Conservation (phyloP, 1,139 yeast species). For the Yamadazyma oceani region DNA sequence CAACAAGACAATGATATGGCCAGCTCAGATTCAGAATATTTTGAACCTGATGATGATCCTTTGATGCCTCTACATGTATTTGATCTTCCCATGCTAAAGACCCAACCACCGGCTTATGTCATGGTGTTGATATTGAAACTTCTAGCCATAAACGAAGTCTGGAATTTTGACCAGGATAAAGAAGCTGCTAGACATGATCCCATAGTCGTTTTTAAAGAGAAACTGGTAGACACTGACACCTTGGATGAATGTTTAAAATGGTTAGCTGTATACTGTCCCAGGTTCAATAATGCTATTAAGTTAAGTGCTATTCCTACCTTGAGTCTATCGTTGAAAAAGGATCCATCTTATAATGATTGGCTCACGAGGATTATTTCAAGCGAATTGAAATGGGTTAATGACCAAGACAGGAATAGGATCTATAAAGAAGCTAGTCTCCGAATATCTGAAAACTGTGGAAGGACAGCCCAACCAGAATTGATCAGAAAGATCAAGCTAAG, state of each 20-base stretch:
- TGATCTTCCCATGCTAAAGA: constrained; percentile 61
- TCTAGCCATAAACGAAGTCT: constrained; percentile 51
- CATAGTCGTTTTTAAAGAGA: constrained; percentile 16
- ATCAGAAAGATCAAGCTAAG: constrained; percentile 47
- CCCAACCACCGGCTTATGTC: constrained; percentile 50
- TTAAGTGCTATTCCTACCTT: constrained; percentile 29
- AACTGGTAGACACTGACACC: constrained; percentile 20
- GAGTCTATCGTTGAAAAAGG: constrained; percentile 23
- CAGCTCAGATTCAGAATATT: too few species aligned
- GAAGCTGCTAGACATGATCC: constrained; percentile 9
- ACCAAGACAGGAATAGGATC: constrained; percentile 40
- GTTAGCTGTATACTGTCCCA: constrained; percentile 37
- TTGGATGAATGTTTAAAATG: constrained; percentile 36
- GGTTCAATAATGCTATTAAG: constrained; percentile 25
- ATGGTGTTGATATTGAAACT: constrained; percentile 47
- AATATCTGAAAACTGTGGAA: constrained; percentile 81
- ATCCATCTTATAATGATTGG: constrained; percentile 49
- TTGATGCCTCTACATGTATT: constrained; percentile 51
- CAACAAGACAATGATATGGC: constrained; percentile 1
- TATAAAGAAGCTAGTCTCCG: constrained; percentile 59
- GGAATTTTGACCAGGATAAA: constrained; percentile 48
- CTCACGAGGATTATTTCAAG: constrained; percentile 64
- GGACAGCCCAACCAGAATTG: constrained; percentile 80
- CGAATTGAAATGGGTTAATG: constrained; percentile 51
- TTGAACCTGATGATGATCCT: constrained; percentile 22